phyloP scores from a whole-genome alignment of 2,329 filamentous ascomycete genomes.

The Sclerotinia sclerotiorum region DNA sequence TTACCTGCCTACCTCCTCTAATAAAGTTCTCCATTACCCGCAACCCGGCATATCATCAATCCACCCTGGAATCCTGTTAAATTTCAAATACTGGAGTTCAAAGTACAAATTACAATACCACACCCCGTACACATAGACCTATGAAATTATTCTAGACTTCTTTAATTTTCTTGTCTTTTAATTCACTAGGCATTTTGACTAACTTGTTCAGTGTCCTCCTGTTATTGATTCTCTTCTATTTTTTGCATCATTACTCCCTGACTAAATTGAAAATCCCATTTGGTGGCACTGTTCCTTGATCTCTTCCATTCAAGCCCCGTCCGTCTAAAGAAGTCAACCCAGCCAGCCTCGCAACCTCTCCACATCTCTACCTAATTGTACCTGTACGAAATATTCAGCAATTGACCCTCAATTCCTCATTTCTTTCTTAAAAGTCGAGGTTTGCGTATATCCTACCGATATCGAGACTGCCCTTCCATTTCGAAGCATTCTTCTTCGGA shows the following conservation, averaged over 20 bases:
- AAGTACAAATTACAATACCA: background rate
- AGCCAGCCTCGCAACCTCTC: conserved; percentile 11
- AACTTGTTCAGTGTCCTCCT: background rate
- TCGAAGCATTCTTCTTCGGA: background rate
- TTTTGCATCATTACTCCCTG: background rate
- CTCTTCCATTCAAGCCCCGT: conserved; percentile 4
- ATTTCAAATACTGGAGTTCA: background rate
- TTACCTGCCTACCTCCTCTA: background rate
- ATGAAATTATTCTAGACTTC: conserved; percentile 9
- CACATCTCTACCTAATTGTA: conserved; percentile 5
- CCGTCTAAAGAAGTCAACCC: conserved; percentile 7
- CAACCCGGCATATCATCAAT: background rate
- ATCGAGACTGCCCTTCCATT: background rate
- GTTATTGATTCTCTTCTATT: background rate
- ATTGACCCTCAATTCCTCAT: conserved; percentile 7
- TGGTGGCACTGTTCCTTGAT: conserved; percentile 1
- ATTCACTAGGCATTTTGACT: conserved; percentile 1
- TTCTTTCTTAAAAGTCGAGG: background rate
- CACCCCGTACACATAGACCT: conserved; percentile 9
- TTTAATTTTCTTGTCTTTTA: background rate
- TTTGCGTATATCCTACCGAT: conserved; percentile 3
- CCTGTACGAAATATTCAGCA: conserved; percentile 6
- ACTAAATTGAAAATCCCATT: conserved; percentile 15
- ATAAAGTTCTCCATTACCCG: background rate
- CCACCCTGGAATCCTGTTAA: background rate